phyloP scores from a whole-genome alignment of 148 eudicot genomes.

The Rhododendron simsii region DNA sequence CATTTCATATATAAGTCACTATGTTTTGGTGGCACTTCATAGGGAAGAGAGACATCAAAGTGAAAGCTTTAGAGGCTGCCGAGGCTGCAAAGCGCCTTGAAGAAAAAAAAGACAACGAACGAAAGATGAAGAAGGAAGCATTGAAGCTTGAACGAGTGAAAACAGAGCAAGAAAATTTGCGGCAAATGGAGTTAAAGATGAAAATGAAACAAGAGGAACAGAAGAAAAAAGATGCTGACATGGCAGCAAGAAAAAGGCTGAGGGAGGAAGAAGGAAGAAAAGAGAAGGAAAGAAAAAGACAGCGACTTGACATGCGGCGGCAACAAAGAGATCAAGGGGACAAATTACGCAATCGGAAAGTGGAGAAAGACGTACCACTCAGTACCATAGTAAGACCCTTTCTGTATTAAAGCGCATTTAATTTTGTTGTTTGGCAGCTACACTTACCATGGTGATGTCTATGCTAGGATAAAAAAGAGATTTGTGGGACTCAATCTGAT shows the following conservation, averaged over 20 bases:
- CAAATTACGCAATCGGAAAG: constrained; percentile 42
- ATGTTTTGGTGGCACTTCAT: constrained; percentile 22
- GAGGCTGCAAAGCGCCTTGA: constrained; percentile 77
- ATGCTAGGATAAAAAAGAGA: constrained; percentile 38
- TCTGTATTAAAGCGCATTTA: neutral
- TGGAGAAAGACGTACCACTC: constrained; percentile 34
- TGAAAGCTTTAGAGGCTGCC: constrained; percentile 88
- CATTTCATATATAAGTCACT: neutral
- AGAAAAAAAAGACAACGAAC: constrained; percentile 70
- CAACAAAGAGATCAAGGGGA: constrained; percentile 53
- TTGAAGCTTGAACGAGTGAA: constrained; percentile 68
- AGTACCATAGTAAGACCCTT: constrained; percentile 30
- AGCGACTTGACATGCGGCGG: constrained; percentile 54
- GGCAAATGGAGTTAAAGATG: constrained; percentile 53
- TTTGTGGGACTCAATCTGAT: constrained; percentile 25
- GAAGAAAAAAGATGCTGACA: constrained; percentile 69
- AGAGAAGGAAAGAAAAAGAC: constrained; percentile 70
- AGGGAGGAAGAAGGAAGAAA: constrained; percentile 86
- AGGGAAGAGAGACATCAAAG: constrained; percentile 84
- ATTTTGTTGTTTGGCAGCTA: constrained; percentile 7
- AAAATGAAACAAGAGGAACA: constrained; percentile 64
- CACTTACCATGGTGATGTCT: constrained; percentile 17
- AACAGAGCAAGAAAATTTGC: constrained; percentile 63
- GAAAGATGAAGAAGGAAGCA: constrained; percentile 80
- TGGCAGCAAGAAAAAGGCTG: constrained; percentile 64